Evolutionary conservation across 805 yeast genomes (phyloP), one percentile per base, ranked within the genome.

Genomic region (Metschnikowia gelsemii): DNA sequence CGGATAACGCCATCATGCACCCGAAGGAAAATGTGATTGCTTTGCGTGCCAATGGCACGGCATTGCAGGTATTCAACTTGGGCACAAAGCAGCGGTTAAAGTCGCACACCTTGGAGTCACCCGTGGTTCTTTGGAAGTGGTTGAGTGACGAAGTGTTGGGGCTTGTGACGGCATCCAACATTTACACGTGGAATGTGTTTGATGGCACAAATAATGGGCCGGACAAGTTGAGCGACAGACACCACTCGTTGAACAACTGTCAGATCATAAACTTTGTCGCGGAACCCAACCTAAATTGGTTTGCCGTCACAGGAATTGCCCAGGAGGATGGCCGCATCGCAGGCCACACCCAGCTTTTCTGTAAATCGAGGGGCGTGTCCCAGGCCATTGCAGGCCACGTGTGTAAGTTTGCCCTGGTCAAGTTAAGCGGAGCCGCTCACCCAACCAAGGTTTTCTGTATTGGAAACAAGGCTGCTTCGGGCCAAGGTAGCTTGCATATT

Each of bases 341-440:
- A 24, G 99, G 99, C 61, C 95, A 87, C 67, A 86, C 91, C 62
- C 99, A 93, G 72, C 79, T 93, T 49, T 93, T 72, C 68, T 85
- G 96, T 46, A 85, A 84, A 62, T 80, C 83, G 40, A 82, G 98
- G 68, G 85, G 86, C 59, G 87, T 91, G 28, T 90, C 97, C 11
- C 99, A 93, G 70, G 90, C 96, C 16, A 87, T 93, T 55, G 98
- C 93, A 60, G 99, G 99, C 56, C 99, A 93, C 65, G 98, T 95
- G 42, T 93, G 96, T 45, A 80, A 81, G 30, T 93, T 93, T 68
- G 88, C 96, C 40, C 72, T 75, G 45, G 70, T 93, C 49, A 75
- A 80, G 47, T 72, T 91, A 54, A 84, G 80, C 38, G 88, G 88
- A 41, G 87, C 90, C 28, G 55, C 80, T 21, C 66, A 66, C 33